Percentiles rank a stretch among this genome's conserved stretches.
These are phyloP conservation scores for Apiospora malaysiana DNA, from an alignment of 2,329 filamentous ascomycete species.

Conservation along the genomic window DNA sequence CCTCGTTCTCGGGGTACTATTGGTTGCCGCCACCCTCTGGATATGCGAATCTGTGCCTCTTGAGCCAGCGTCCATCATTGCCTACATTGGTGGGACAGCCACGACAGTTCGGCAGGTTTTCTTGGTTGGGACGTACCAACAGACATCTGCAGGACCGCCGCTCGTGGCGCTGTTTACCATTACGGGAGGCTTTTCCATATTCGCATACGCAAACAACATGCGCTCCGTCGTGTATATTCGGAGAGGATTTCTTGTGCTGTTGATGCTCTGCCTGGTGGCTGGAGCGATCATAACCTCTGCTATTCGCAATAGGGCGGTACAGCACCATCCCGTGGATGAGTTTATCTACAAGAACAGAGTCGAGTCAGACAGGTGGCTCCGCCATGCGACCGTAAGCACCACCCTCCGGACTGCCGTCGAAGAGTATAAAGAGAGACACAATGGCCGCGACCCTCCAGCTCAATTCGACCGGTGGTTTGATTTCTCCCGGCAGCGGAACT, in stretches of 20 bases:
- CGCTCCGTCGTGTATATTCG: conserved; percentile 50
- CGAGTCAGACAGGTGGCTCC: conserved; percentile 55
- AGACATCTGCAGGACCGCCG: conserved; percentile 44
- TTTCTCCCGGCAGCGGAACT: conserved; percentile 71
- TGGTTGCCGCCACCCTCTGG: conserved; percentile 53
- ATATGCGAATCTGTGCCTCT: conserved; percentile 53
- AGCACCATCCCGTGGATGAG: conserved; percentile 53
- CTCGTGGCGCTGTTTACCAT: conserved; percentile 48
- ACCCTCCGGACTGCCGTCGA: conserved; percentile 52
- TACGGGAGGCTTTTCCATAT: conserved; percentile 48
- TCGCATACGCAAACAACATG: conserved; percentile 51
- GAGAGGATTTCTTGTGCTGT: conserved; percentile 46
- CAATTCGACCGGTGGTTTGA: conserved; percentile 87
- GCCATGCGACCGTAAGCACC: conserved; percentile 52
- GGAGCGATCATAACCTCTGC: conserved; percentile 45
- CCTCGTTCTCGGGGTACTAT: conserved; percentile 49
- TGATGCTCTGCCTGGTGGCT: conserved; percentile 46
- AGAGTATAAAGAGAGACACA: conserved; percentile 57
- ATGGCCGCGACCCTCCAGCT: conserved; percentile 75
- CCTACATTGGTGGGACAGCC: conserved; percentile 48
- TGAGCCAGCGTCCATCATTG: conserved; percentile 48
- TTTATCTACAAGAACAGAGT: conserved; percentile 56
- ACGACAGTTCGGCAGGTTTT: conserved; percentile 44
- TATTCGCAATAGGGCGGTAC: conserved; percentile 37
- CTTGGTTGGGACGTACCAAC: conserved; percentile 52